A percentile compares a stretch with the other conserved stretches of the same genome.
phyloP scores from a whole-genome alignment of 2,329 filamentous ascomycete genomes.

The Sarocladiaceae sp. region DNA sequence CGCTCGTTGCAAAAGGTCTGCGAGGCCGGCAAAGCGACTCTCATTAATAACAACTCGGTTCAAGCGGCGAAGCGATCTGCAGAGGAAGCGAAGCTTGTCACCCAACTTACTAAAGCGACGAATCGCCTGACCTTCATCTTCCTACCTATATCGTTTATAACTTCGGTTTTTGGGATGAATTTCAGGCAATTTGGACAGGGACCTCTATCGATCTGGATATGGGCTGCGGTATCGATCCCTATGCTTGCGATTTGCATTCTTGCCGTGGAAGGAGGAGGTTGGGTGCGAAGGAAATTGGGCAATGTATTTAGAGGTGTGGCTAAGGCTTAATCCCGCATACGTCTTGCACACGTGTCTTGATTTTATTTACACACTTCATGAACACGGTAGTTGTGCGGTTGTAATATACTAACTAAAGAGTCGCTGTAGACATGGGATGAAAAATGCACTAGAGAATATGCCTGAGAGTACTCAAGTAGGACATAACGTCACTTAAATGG shows the following conservation, averaged over 20 bases:
- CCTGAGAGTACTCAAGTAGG: too few relatives aligned
- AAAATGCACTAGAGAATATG: too few relatives aligned
- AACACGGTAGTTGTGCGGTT: too few relatives aligned
- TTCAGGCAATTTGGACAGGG: background rate
- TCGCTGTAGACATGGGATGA: too few relatives aligned
- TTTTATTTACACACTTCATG: too few relatives aligned
- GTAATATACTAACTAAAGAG: too few relatives aligned
- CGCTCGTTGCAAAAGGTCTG: background rate
- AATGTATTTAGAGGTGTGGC: too few relatives aligned
- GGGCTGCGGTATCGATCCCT: background rate
- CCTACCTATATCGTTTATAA: slow-evolving; percentile 1
- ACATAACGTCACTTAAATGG: too few relatives aligned
- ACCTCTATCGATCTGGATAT: background rate
- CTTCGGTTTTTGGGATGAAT: slow-evolving; percentile 7
- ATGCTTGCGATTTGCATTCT: background rate
- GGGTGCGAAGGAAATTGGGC: background rate
- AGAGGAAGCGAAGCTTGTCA: background rate
- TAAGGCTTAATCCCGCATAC: too few relatives aligned
- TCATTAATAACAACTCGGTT: background rate
- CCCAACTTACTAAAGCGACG: background rate
- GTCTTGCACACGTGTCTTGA: too few relatives aligned
- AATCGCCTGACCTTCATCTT: background rate
- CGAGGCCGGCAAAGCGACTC: background rate
- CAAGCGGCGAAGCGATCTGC: background rate
- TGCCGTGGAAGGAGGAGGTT: background rate